Evolutionary conservation across 2,329 filamentous ascomycete genomes (phyloP).

Genomic region (Clonostachys chloroleuca): DNA sequence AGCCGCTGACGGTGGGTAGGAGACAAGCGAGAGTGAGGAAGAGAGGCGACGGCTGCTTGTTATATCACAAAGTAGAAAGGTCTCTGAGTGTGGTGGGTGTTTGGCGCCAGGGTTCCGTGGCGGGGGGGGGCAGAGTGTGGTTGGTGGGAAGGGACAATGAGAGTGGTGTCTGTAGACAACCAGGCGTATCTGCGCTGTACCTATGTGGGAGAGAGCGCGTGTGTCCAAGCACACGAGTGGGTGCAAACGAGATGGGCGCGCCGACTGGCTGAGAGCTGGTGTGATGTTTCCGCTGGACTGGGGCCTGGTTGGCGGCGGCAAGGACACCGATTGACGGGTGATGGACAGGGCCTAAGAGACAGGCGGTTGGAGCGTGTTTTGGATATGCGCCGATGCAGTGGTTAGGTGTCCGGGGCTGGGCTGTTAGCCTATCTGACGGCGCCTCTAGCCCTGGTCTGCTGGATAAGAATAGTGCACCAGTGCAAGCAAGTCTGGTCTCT

Average conservation of each 20-base stretch:
- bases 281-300: no score
- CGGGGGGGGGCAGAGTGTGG: background rate
- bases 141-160: background rate
- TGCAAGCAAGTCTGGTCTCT: no score
- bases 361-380: background rate
- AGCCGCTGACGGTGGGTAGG: slow-evolving; percentile 1
- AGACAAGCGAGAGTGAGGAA: background rate
- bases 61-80: background rate
- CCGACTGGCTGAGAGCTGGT: no score
- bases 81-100: background rate
- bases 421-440: no score
- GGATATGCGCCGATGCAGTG: slow-evolving; percentile 1
- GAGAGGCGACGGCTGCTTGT: background rate
- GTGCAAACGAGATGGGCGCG: no score
- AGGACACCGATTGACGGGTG: background rate
- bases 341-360: no score
- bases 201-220: no score
- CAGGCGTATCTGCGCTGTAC: no score
- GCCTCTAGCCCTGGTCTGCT: no score
- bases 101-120: slow-evolving; percentile 5
- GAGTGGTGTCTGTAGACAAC: background rate
- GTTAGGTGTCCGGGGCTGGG: background rate
- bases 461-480: no score
- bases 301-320: background rate
- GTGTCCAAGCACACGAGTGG: no score